These are phyloP conservation scores for Oryza nivara DNA, from an alignment of 176 grass and related monocot species.

Conservation along the genomic window DNA sequence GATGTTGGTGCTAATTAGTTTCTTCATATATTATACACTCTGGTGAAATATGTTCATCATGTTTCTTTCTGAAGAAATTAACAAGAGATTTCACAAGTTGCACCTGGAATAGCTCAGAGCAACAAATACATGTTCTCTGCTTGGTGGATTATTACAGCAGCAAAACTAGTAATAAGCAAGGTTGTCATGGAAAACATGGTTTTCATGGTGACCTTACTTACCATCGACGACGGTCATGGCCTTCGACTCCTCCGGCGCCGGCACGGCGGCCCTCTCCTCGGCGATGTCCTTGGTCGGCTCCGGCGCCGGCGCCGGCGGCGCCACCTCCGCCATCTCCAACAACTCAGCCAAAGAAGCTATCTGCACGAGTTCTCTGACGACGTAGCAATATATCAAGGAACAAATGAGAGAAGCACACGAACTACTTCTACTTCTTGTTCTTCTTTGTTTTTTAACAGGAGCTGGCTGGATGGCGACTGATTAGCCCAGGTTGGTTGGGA, in stretches of 20 bases:
- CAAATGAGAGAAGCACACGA: not conserved
- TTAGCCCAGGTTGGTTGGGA: slow-evolving; percentile 12
- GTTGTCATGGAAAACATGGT: too few relatives aligned
- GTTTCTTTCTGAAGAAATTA: not conserved
- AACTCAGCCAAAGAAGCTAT: not conserved
- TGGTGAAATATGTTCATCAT: not conserved
- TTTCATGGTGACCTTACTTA: slow-evolving; percentile 27
- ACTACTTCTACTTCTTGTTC: not conserved
- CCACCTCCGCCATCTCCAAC: slow-evolving; percentile 38
- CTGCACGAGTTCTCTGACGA: not conserved
- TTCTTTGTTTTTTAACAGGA: not conserved
- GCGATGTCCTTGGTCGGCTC: slow-evolving; percentile 47
- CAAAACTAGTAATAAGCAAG: not conserved
- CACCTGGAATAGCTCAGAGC: not conserved
- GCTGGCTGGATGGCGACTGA: not conserved
- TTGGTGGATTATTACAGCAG: not conserved
- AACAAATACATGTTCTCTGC: not conserved
- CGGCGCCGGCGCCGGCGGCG: not conserved
- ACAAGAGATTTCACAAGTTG: not conserved
- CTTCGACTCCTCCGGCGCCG: slow-evolving; percentile 36
- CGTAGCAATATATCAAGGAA: not conserved
- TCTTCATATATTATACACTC: not conserved
- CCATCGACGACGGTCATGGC: slow-evolving; percentile 38
- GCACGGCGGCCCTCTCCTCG: slow-evolving; percentile 46
- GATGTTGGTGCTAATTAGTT: not conserved